phyloP scores from a whole-genome alignment of 331 rosid genomes.

The Acacia pycnantha region DNA sequence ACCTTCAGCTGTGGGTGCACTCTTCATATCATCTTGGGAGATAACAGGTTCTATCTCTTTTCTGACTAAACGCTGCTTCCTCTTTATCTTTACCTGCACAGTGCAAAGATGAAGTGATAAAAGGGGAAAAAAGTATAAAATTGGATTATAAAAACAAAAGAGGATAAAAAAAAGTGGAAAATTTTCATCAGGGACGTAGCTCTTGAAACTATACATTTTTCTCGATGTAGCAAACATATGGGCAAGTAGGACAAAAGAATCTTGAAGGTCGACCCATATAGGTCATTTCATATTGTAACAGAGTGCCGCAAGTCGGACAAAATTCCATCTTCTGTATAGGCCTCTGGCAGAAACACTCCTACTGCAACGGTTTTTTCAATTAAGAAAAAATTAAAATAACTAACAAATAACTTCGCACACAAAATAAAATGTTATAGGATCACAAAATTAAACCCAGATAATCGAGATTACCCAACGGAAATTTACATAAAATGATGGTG shows the following conservation, averaged over 20 bases:
- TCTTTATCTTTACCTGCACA: slow-evolving; percentile 64
- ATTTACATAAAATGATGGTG: not conserved
- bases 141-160: not conserved
- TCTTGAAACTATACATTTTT: slow-evolving; percentile 32
- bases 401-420: not conserved
- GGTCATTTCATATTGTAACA: slow-evolving; percentile 59
- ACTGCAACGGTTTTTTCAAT: slow-evolving; percentile 5
- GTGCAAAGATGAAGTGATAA: slow-evolving; percentile 21
- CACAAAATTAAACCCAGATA: not conserved
- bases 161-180: not conserved
- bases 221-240: slow-evolving; percentile 53
- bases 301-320: slow-evolving; percentile 64
- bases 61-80: slow-evolving; percentile 51
- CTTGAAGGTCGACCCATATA: slow-evolving; percentile 47
- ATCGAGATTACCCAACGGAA: not conserved
- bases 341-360: slow-evolving; percentile 7
- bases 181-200: not conserved
- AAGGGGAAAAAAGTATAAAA: not conserved
- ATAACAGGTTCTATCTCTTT: slow-evolving; percentile 62
- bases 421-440: not conserved
- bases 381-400: not conserved
- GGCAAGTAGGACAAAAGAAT: slow-evolving; percentile 63
- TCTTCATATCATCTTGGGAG: slow-evolving; percentile 54
- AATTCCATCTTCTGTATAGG: slow-evolving; percentile 48
- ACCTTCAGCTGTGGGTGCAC: slow-evolving; percentile 66